Evolutionary conservation across 192 early-diverging fungal genomes (phyloP).

Genomic region (Backusella liffmaniae): DNA sequence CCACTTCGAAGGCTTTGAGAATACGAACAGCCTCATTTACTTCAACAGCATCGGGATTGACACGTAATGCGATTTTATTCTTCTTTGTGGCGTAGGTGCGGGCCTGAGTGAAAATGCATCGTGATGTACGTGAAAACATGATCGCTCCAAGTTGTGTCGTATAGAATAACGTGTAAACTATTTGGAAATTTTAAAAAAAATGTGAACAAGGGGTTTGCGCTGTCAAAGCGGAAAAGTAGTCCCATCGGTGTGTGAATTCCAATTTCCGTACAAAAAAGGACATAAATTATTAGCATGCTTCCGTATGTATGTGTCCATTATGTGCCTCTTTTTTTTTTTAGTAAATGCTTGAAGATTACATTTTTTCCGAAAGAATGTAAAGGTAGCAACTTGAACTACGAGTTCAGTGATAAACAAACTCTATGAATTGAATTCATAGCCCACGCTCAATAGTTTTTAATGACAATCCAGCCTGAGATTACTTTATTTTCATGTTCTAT

Average conservation of each 20-base stretch:
- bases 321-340: no score
- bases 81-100: conserved; percentile 22
- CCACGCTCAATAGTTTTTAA: no score
- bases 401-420: no score
- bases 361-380: no score
- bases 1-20: conserved; percentile 66
- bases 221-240: conserved; percentile 10
- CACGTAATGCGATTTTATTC: conserved; percentile 15
- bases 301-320: no score
- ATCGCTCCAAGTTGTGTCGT: not conserved
- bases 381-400: no score
- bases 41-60: conserved; percentile 48
- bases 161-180: not conserved
- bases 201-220: not conserved
- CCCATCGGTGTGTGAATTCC: not conserved
- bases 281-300: no score
- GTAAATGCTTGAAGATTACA: no score
- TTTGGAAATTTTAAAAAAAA: not conserved
- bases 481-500: no score
- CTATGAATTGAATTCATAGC: no score
- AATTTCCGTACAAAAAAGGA: no score
- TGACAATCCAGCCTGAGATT: no score
- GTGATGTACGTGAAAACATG: conserved; percentile 16
- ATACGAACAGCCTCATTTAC: conserved; percentile 49
- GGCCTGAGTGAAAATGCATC: conserved; percentile 9